Percentiles rank a stretch among this genome's conserved stretches.
Evolutionary conservation across 345 rosid genomes (phyloP).

Genomic region (Moricandia moricandioides): DNA sequence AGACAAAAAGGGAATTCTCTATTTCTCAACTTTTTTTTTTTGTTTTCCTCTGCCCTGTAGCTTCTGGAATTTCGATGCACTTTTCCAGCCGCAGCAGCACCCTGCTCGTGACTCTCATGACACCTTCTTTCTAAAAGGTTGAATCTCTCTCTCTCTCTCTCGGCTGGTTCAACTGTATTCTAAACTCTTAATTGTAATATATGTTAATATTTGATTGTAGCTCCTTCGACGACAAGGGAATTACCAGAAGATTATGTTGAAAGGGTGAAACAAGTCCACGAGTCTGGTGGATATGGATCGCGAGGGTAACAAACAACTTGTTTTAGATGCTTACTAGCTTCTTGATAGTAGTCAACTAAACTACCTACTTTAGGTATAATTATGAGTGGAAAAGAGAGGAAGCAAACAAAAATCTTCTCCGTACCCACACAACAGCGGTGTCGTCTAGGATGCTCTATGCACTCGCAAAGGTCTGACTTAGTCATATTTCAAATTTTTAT

Average conservation of each 20-base stretch:
- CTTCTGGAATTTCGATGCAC: conserved; percentile 97
- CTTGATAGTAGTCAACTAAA: background rate
- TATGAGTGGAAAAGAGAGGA: conserved; percentile 98
- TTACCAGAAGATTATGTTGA: conserved; percentile 88
- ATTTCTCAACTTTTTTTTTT: background rate
- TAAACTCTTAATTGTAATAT: background rate
- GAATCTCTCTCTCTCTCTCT: conserved; percentile 2
- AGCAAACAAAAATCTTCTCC: conserved; percentile 88
- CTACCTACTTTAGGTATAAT: conserved; percentile 45
- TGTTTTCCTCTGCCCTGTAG: conserved; percentile 39
- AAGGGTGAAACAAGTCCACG: conserved; percentile 72
- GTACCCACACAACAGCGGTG: conserved; percentile 95
- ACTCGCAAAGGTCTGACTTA: conserved; percentile 65
- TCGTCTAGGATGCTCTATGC: conserved; percentile 89
- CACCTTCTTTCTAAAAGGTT: conserved; percentile 86
- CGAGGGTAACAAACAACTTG: conserved; percentile 55
- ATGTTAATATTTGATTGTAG: conserved; percentile 43
- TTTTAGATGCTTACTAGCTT: background rate
- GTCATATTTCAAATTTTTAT: background rate
- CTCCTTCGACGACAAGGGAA: conserved; percentile 69
- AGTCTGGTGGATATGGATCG: conserved; percentile 90
- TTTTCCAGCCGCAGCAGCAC: conserved; percentile 97
- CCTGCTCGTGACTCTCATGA: conserved; percentile 99
- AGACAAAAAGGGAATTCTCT: background rate
- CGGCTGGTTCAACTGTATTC: background rate